Evolutionary conservation across 106 monocot species (phyloP).

Genomic region (Acorus calamus): DNA sequence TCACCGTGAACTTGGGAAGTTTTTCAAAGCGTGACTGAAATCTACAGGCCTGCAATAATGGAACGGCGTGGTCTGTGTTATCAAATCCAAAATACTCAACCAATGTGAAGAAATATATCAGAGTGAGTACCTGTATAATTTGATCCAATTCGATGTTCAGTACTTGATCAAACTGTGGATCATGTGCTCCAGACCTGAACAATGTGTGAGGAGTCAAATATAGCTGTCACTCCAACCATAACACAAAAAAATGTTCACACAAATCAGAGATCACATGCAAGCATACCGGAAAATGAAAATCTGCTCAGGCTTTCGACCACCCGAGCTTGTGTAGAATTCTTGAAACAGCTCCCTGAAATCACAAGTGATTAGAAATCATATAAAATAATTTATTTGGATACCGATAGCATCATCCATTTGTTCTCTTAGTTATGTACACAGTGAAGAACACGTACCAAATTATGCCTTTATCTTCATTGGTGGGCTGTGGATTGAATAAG

Average conservation of each 20-base stretch:
- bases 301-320: conserved; percentile 63
- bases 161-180: conserved; percentile 85
- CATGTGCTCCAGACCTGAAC: conserved; percentile 76
- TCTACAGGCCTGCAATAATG: conserved; percentile 58
- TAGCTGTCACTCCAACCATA: too few species aligned
- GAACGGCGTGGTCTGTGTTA: neutral
- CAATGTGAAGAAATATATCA: neutral
- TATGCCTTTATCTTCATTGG: conserved; percentile 53
- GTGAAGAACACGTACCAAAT: conserved; percentile 20
- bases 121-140: conserved; percentile 64
- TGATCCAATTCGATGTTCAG: conserved; percentile 90
- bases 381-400: neutral
- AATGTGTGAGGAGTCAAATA: too few species aligned
- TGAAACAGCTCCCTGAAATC: conserved; percentile 52
- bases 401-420: neutral
- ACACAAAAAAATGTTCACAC: too few species aligned
- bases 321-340: conserved; percentile 78
- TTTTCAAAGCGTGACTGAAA: conserved; percentile 35
- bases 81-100: neutral
- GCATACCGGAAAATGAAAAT: conserved; percentile 79
- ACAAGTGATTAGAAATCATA: neutral
- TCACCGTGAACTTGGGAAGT: conserved; percentile 65
- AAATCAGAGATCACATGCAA: too few species aligned
- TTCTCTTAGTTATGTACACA: neutral
- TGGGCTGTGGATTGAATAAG: conserved; percentile 53